Base-by-base conservation (phyloP, 1,139 yeast species). In the Hemisphaericaspora xylanilytica region DNA sequence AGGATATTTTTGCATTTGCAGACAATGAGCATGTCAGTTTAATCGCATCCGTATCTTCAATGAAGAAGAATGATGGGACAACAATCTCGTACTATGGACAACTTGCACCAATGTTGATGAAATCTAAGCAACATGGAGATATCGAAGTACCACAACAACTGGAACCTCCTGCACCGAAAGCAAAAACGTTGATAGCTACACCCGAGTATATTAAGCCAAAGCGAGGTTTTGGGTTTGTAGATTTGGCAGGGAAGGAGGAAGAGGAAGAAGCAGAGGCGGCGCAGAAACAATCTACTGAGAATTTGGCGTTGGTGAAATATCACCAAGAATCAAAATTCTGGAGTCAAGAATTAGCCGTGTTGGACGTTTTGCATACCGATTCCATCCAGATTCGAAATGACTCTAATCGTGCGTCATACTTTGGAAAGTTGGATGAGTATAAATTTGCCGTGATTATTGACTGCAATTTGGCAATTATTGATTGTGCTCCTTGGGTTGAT, bases 161-260 rank as follows among this genome's bases (percentile, higher is more conserved):
- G 2, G 28, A 6, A 9, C n/a, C 29, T 18, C 31, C 26, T 18
- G 25, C 20, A 38, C 25, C 35, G 4, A 32, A 38, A 28, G 25
- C n/a, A 16, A 30, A 17, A 8, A 24, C 29, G 22, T 18, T 36
- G 21, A 20, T 32, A 8, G 50, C 11, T n/a, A 17, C 49, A 5
- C 37, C 39, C 17, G 36, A 28, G 3, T 70, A 70, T 42, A 46
- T 42, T 1, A 58, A 52, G 30, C 71, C 73, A 1, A 46, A 41
- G 15, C 51, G 48, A 27, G 76, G 76, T 0, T 70, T 68, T 48
- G 76, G 76, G 0, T 70, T 55, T 44, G 43, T 67, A 14, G 69
- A 64, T 28, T 51, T 55, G 3, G 37, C 52, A 2, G 64, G 55
- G 7, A 47, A 48, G 6, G 54, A 48, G 9, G 50, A 37, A 8